Evolutionary conservation across 176 grass and related monocot species (phyloP).

Genomic region (Hyparrhenia diplandra): DNA sequence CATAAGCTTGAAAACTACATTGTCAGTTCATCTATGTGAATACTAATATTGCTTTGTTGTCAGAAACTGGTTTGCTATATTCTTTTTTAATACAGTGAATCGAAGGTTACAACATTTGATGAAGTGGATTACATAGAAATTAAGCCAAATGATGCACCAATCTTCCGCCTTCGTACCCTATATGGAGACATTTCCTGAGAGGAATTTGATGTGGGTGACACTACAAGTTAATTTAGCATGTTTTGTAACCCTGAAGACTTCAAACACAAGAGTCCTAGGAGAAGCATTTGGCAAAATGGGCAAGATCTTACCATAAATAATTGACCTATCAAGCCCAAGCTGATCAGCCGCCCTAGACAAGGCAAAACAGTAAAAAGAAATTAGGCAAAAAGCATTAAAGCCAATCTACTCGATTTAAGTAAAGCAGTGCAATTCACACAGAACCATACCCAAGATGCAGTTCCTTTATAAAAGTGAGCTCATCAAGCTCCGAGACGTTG

Average conservation of each 20-base stretch:
- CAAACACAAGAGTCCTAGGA: neutral
- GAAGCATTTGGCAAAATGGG: neutral
- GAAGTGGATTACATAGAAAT: neutral
- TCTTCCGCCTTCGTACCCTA: neutral
- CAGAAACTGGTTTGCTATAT: neutral
- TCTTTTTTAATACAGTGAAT: neutral
- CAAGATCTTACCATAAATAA: constrained; percentile 47
- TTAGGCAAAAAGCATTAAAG: neutral
- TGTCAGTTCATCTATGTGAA: neutral
- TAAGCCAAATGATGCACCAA: neutral
- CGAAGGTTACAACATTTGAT: neutral
- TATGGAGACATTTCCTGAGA: neutral
- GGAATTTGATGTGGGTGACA: neutral
- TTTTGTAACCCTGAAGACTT: neutral
- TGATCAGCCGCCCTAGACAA: constrained; percentile 55
- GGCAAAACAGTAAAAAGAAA: neutral
- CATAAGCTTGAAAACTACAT: neutral
- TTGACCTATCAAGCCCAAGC: constrained; percentile 52
- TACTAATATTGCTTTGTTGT: neutral
- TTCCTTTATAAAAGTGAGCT: constrained; percentile 54
- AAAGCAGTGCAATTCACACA: neutral
- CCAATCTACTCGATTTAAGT: neutral
- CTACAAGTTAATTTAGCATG: neutral
- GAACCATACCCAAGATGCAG: constrained; percentile 47
- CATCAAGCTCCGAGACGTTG: constrained; percentile 46